Base-by-base conservation (phyloP, 768 basidiomycete species). In the Tricholoma furcatifolium region DNA sequence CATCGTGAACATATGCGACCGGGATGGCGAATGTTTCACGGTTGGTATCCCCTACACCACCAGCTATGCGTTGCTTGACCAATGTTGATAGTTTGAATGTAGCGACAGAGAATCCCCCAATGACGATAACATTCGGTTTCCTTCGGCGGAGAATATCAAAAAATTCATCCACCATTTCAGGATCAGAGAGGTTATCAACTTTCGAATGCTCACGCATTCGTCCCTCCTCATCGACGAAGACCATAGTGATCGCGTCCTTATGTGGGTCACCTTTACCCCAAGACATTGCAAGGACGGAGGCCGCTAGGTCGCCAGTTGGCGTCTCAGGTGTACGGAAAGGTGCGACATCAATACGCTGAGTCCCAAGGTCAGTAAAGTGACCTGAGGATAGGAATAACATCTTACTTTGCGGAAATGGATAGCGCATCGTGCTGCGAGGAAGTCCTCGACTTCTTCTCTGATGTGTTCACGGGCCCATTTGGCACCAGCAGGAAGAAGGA, bases 261-360 rank as follows among this genome's bases (percentile, higher is more conserved):
- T 88, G 85, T 35, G 93, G 91, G 61, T 97, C 94, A 34, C 97
- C 97, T 70, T 91, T 88, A 34, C 97, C 97, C 86, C 93, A 94
- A 6, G 95, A 96, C 51, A 96, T 69, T 3, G 95, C 91, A 38
- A 99, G 78, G 18, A 98, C 93, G 18, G 86, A 78, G 43, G 94
- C 78, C 43, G 94, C 70, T 36, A 80, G 74, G 63, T 91, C 83
- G 11, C 91, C 93, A 47, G 77, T 71, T 51, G 82, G 84, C 72
- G 89, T 82, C 6, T 79, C 78, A 0, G 75, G 69, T 4, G 81
- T 80, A 21, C 70, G 65, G 61, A 82, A 94, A 1, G 95, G 91
- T 6, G 87, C 88, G 8, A 88, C 83, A 64, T 95, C 87, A 60
- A 93, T 79, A 47, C 91, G 83, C 94, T 97, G 62, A 14, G 56